These are phyloP conservation scores for Calonectria crousiana DNA, from an alignment of 2,329 filamentous ascomycete genomes.

Conservation along the genomic window DNA sequence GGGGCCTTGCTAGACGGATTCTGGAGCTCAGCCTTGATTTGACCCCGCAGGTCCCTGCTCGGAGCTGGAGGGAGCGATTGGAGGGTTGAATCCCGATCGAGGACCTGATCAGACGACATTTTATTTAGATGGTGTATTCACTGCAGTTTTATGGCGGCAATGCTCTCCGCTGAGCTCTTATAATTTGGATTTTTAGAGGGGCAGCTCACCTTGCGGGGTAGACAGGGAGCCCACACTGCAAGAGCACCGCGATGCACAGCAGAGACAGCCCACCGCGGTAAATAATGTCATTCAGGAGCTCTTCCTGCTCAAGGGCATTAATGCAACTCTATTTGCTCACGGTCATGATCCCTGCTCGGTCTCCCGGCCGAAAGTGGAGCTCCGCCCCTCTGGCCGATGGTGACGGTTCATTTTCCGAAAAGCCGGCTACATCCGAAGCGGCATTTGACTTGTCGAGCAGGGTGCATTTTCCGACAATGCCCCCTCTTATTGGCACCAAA, in stretches of 20 bases:
- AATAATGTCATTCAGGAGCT: neutral
- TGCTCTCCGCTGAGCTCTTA: slow-evolving; percentile 16
- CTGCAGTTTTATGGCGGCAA: neutral
- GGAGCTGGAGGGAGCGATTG: slow-evolving; percentile 27
- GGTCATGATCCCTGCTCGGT: neutral
- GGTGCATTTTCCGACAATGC: neutral
- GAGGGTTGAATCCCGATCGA: slow-evolving; percentile 22
- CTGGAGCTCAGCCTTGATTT: slow-evolving; percentile 22
- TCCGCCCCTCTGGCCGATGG: neutral
- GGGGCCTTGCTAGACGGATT: slow-evolving; percentile 36
- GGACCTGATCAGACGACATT: slow-evolving; percentile 18
- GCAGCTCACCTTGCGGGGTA: slow-evolving; percentile 15
- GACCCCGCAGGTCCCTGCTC: slow-evolving; percentile 24
- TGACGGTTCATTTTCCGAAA: neutral
- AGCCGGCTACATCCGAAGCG: slow-evolving; percentile 6
- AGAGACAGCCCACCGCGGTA: neutral
- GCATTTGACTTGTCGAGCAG: neutral
- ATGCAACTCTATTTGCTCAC: neutral
- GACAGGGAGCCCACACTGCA: neutral
- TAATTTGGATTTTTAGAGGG: neutral
- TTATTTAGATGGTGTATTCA: neutral
- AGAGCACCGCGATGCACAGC: neutral
- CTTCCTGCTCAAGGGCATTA: neutral
- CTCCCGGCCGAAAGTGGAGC: slow-evolving; percentile 6
- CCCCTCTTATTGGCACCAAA: neutral